Conservation (phyloP, 345 rosid species). For the Syzygium grande region DNA sequence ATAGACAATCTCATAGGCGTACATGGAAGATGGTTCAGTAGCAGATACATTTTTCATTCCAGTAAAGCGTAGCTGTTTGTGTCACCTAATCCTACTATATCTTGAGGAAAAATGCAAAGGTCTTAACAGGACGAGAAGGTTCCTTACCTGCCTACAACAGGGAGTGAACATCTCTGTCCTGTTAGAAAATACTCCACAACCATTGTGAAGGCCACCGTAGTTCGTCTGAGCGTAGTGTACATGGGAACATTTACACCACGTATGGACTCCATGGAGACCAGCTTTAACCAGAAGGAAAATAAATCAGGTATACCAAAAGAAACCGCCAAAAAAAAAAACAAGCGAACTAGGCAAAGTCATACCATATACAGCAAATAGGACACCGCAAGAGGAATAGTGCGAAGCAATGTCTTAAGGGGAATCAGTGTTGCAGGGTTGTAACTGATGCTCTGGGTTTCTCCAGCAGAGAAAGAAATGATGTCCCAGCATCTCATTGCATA, state of each 20-base stretch:
- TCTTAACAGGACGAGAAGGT: neutral
- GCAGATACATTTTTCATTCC: neutral
- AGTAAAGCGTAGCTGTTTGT: neutral
- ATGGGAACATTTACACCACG: conserved; percentile 99
- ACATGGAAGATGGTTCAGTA: neutral
- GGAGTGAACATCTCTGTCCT: conserved; percentile 59
- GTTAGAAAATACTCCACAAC: conserved; percentile 74
- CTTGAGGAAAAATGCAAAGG: neutral
- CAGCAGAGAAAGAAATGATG: conserved; percentile 50
- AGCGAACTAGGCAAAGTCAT: neutral
- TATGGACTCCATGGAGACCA: conserved; percentile 85
- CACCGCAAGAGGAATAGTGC: conserved; percentile 63
- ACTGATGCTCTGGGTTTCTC: conserved; percentile 45
- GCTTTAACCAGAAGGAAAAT: conserved; percentile 41
- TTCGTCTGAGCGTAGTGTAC: conserved; percentile 98
- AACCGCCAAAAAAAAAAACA: neutral
- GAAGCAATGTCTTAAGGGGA: conserved; percentile 54
- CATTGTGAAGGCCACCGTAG: conserved; percentile 94
- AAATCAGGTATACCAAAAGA: neutral
- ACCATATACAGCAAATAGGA: conserved; percentile 96
- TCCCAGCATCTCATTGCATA: conserved; percentile 57
- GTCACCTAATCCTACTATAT: neutral
- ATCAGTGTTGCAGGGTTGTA: conserved; percentile 44
- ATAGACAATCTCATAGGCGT: neutral
- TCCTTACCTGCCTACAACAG: conserved; percentile 67